Evolutionary conservation across 208 protist genomes (phyloP), one percentile per base, ranked within the genome.

Genomic region (Acanthamoeba healyi): DNA sequence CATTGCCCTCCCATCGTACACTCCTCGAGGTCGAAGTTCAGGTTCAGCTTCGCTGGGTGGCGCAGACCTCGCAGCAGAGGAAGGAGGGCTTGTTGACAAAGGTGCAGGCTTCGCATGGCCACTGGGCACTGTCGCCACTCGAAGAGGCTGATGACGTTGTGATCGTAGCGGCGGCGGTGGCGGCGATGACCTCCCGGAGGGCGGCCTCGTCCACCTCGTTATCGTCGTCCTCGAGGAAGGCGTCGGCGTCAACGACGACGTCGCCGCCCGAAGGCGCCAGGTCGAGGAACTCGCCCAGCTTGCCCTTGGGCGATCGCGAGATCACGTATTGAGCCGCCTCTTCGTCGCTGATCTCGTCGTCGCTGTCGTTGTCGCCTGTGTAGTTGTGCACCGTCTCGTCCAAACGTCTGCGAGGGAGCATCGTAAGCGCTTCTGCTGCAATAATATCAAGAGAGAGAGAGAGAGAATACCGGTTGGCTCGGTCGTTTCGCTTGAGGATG

Each of bases 201-300:
- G 19, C 58, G 26, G 58, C 58, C 24, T 2, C 58, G 58, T n/a
- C n/a, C n/a, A 32, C 58, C 4, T 56, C 74, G 44, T 84, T 19
- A 9, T 29, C 44, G n/a, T 17, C 72, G 2, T 82, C 40, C 29
- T 82, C 72, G 14, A 32, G n/a, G n/a, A n/a, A n/a, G n/a, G n/a
- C 70, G 17, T 79, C 70, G 29, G 9, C 70, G 10, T 79, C 36
- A 5, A 19, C 70, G 6, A 1, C 63, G 5, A 2, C 63, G 29
- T 15, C 63, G 24, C 2, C 29, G 63, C 2, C 34, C 10, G 65
- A 36, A 7, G 44, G 24, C 74, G 74, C 44, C 29, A 84, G 74
- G 42, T 84, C 74, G 29, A 84, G 34, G 44, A 84, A 84, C 74
- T 84, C 74, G 74, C 74, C 74, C 74, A 84, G 74, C 74, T 56